phyloP scores from a whole-genome alignment of 2,329 filamentous ascomycete genomes.

The Colletotrichum ledebouriae region DNA sequence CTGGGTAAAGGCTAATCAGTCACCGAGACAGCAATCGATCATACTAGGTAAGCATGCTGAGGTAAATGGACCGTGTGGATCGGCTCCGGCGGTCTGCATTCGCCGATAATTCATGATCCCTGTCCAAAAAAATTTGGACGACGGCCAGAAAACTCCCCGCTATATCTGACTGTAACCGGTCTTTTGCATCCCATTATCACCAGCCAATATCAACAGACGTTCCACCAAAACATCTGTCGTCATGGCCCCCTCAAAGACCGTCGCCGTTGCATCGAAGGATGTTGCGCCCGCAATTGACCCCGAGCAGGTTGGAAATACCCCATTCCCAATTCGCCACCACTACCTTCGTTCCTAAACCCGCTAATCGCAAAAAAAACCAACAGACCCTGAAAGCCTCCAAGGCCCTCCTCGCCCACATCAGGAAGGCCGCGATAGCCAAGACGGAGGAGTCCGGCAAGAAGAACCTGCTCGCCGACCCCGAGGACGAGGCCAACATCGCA shows the following conservation, averaged over 20 bases:
- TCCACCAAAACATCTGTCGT: constrained; percentile 36
- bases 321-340: not conserved
- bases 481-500: constrained; percentile 57
- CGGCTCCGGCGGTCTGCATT: constrained; percentile 38
- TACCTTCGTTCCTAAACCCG: not conserved
- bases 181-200: constrained; percentile 24
- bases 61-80: constrained; percentile 28
- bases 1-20: not conserved
- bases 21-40: not conserved
- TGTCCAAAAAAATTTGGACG: constrained; percentile 42
- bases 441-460: constrained; percentile 60
- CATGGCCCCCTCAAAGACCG: constrained; percentile 59
- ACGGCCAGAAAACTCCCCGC: constrained; percentile 41
- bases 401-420: constrained; percentile 73
- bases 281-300: constrained; percentile 54
- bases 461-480: constrained; percentile 64
- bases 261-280: constrained; percentile 49
- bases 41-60: too few species aligned
- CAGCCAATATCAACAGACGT: constrained; percentile 23
- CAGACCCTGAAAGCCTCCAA: constrained; percentile 74
- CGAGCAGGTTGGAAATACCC: constrained; percentile 54
- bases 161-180: constrained; percentile 15
- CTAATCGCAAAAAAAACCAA: constrained; percentile 27
- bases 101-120: constrained; percentile 38
- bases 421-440: constrained; percentile 64